These are phyloP conservation scores for Euphorbia peplus DNA, from an alignment of 345 rosid genomes.

Conservation along the genomic window DNA sequence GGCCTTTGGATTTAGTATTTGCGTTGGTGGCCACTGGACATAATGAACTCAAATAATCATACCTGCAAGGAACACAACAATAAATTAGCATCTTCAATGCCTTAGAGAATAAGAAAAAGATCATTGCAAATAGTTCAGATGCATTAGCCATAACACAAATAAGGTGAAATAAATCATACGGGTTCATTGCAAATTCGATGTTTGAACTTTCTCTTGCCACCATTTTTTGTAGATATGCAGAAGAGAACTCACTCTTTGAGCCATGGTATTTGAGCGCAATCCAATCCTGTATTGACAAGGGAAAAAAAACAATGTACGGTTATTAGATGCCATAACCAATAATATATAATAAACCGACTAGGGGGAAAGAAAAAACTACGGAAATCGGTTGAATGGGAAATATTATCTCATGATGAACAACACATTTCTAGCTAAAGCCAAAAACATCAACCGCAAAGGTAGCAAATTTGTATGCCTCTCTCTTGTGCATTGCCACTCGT, in stretches of 20 bases:
- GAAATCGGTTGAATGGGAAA: neutral
- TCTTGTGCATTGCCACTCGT: neutral
- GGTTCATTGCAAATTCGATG: slow-evolving; percentile 65
- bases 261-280: slow-evolving; percentile 71
- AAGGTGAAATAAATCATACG: slow-evolving; percentile 40
- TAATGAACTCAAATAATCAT: slow-evolving; percentile 57
- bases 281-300: slow-evolving; percentile 52
- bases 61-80: slow-evolving; percentile 40
- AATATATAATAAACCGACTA: neutral
- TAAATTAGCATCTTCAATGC: slow-evolving; percentile 9
- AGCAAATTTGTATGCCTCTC: neutral
- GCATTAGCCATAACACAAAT: slow-evolving; percentile 4
- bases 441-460: neutral
- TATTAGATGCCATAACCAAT: neutral
- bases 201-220: slow-evolving; percentile 44
- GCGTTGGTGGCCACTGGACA: slow-evolving; percentile 53
- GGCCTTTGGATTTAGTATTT: slow-evolving; percentile 33
- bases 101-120: slow-evolving; percentile 8
- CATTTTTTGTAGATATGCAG: slow-evolving; percentile 58
- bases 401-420: neutral
- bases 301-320: slow-evolving; percentile 17
- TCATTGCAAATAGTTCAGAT: neutral
- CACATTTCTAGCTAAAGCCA: neutral
- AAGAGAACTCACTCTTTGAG: slow-evolving; percentile 59
- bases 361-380: neutral